Base-by-base conservation (phyloP, 352 stramenopile genomes). In the Globisporangium heterothallicum region DNA sequence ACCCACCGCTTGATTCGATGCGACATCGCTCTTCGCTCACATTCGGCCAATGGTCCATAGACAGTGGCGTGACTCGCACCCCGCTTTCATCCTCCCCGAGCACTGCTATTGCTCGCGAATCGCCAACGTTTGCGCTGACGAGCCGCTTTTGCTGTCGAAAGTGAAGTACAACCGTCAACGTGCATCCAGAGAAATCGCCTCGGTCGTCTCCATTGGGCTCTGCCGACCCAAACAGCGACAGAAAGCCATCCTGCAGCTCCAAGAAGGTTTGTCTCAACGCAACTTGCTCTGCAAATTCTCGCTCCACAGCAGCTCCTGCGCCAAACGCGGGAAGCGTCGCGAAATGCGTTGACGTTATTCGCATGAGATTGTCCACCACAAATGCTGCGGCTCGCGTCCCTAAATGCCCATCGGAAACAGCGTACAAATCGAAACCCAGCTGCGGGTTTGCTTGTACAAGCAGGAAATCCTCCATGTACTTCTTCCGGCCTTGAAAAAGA, bases 371-470 rank as follows among this genome's bases (percentile, higher is more conserved):
- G 12, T 72, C 44, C 3, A 71, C 49, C 9, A 88, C 85, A 57
- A 86, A 98, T 36, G 84, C 80, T 1, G 88, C 90, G 12, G 92
- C 93, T 13, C 86, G 57, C 46, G 86, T 96, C 14, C 94, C 94
- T 46, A 93, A 76, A 59, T 98, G 95, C 1, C 95, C 95, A 71
- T 99, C 95, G 35, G 97, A 89, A n/a, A 98, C 78, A 12, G 87
- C 94, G 63, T 95, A 98, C 50, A 98, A 84, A 25, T 96, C 78
- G 52, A 91, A 88, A 10, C 49, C 74, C 7, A 80, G 52, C 45
- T 68, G 55, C 16, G 60, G 34, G 27, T 74, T 62, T 4, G 55
- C 51, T n/a, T 61, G 55, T 4, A 78, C 62, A 14, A 82, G 52
- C 30, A 88, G 54, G 19, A 83, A 74, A 44, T 95, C 95, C 75